Percentiles rank a stretch among this genome's conserved stretches.
phyloP scores from a whole-genome alignment of 1,284 basidiomycete genomes.

The Microbotryomycetes sp. region DNA sequence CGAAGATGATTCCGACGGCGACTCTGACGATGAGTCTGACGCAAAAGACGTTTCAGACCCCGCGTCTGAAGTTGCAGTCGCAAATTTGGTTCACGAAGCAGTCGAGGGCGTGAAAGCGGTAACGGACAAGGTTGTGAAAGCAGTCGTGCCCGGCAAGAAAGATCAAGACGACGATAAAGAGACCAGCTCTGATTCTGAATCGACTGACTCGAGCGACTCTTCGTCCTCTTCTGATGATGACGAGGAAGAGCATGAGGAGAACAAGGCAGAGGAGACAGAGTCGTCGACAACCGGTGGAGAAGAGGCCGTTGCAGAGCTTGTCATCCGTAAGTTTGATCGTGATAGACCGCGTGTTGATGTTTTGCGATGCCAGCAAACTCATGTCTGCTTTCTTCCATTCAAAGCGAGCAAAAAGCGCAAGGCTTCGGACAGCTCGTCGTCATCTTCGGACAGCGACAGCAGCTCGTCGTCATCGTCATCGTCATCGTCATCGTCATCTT shows the following conservation, averaged over 20 bases:
- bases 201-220: conserved; percentile 22
- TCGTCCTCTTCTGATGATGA: conserved; percentile 2
- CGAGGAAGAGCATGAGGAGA: conserved; percentile 5
- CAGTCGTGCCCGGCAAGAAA: not conserved
- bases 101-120: not conserved
- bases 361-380: not conserved
- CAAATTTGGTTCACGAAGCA: not conserved
- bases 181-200: conserved; percentile 19
- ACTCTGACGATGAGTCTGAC: conserved; percentile 20
- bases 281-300: conserved; percentile 19
- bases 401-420: conserved; percentile 6
- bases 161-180: not conserved
- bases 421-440: conserved; percentile 1
- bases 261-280: conserved; percentile 9
- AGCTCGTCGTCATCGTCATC: conserved; percentile 11
- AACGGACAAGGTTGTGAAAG: not conserved
- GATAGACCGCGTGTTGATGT: not conserved
- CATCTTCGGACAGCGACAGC: not conserved
- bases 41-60: not conserved
- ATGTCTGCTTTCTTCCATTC: not conserved
- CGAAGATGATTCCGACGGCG: conserved; percentile 11
- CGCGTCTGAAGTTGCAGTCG: not conserved
- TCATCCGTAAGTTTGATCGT: conserved; percentile 2
- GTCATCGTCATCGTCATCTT: conserved; percentile 12
- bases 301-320: conserved; percentile 11